A percentile compares a stretch with the other conserved stretches of the same genome.
Evolutionary conservation across 768 basidiomycete species (phyloP).

Genomic region (Xanthoconium purpureum): DNA sequence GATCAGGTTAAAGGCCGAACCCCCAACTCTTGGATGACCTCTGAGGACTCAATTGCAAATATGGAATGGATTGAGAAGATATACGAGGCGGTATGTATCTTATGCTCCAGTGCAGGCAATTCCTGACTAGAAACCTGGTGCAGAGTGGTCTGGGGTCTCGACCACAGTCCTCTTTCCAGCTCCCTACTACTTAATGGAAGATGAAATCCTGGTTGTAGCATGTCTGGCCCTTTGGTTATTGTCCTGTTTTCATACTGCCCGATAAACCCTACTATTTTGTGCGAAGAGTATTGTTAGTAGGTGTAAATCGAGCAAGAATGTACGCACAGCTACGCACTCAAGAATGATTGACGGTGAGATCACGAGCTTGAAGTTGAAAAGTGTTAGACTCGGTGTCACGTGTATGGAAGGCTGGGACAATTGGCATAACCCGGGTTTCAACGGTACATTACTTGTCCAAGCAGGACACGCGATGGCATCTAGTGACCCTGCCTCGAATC

Average conservation of each 20-base stretch:
- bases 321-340: too few relatives aligned
- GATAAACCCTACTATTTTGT: too few relatives aligned
- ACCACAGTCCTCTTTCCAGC: conserved; percentile 31
- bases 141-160: conserved; percentile 35
- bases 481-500: neutral
- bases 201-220: neutral
- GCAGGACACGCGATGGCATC: conserved; percentile 10
- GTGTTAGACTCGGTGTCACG: neutral
- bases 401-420: neutral
- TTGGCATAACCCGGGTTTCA: too few relatives aligned
- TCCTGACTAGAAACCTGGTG: neutral
- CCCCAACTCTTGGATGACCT: conserved; percentile 52
- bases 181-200: conserved; percentile 5
- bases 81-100: conserved; percentile 45
- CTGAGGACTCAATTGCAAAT: conserved; percentile 52
- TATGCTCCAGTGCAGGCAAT: neutral
- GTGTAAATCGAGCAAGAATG: neutral
- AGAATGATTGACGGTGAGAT: too few relatives aligned
- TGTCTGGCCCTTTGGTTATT: too few relatives aligned
- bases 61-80: conserved; percentile 59
- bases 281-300: neutral
- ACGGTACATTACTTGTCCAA: neutral
- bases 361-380: too few relatives aligned
- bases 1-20: conserved; percentile 51
- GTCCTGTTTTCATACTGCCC: too few relatives aligned